Evolutionary conservation across 805 yeast species (phyloP).

Genomic region (Sugiyamaella lignohabitans): DNA sequence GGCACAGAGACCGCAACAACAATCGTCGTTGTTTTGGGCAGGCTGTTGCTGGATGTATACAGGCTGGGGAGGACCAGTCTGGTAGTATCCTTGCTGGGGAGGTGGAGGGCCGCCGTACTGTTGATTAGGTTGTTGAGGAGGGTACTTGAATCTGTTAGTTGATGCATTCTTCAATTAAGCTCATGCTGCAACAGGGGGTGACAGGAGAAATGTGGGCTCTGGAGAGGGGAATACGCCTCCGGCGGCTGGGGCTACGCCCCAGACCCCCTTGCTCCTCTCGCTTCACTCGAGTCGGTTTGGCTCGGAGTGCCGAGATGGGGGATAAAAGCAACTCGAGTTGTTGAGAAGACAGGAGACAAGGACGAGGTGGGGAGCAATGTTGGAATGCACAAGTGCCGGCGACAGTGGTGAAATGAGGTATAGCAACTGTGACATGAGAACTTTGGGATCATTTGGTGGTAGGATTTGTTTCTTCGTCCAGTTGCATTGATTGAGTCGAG

Average conservation of each 20-base stretch:
- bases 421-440: too few species aligned
- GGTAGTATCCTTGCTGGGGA: constrained; percentile 19
- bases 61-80: constrained; percentile 26
- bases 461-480: too few species aligned
- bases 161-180: background rate
- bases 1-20: constrained; percentile 32
- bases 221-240: background rate
- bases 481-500: too few species aligned
- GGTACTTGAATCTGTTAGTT: background rate
- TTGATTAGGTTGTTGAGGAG: constrained; percentile 10
- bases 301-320: too few species aligned
- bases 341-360: too few species aligned
- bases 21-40: constrained; percentile 21
- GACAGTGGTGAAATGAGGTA: too few species aligned
- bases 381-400: too few species aligned
- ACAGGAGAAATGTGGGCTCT: background rate
- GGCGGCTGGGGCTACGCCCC: background rate
- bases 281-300: too few species aligned
- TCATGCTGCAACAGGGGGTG: background rate
- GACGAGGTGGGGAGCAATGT: too few species aligned
- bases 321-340: too few species aligned
- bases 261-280: background rate
- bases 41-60: constrained; percentile 26
- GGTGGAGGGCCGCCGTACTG: constrained; percentile 11
- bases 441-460: too few species aligned